These are phyloP conservation scores for Epichloe baconii DNA, from an alignment of 2,329 filamentous ascomycete genomes.

Conservation along the genomic window DNA sequence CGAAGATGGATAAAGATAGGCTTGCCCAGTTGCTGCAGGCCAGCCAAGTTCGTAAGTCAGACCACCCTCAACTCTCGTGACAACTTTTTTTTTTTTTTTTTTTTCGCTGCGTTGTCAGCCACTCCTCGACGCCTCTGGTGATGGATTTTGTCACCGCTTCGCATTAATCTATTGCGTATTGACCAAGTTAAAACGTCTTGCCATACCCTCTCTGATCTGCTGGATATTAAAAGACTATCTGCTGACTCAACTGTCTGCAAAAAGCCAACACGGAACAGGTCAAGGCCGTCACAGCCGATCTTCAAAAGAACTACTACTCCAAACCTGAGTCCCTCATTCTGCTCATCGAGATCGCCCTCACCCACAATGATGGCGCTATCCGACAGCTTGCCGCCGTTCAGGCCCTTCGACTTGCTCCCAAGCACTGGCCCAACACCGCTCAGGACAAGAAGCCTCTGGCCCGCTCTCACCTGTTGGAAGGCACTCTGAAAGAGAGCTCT, in stretches of 20 bases:
- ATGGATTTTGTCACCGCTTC: no score
- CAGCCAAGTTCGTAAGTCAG: conserved; percentile 67
- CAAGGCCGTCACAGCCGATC: conserved; percentile 77
- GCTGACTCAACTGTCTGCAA: conserved; percentile 22
- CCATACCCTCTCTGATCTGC: no score
- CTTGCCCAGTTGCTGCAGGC: conserved; percentile 80
- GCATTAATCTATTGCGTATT: no score
- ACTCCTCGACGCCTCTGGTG: background rate
- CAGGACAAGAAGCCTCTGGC: conserved; percentile 67
- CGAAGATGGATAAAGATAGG: conserved; percentile 43
- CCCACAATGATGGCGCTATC: conserved; percentile 57
- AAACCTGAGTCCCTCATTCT: conserved; percentile 72
- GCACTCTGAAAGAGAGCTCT: conserved; percentile 67
- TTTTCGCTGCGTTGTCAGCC: conserved; percentile 4
- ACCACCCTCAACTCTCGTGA: background rate
- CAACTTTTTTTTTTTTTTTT: background rate
- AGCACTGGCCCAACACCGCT: conserved; percentile 70
- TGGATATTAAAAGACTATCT: background rate
- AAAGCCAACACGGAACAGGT: conserved; percentile 78
- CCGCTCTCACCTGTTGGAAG: conserved; percentile 70
- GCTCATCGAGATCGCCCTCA: conserved; percentile 78
- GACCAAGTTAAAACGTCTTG: no score
- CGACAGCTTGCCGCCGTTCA: conserved; percentile 89
- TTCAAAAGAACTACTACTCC: conserved; percentile 89
- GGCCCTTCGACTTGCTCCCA: conserved; percentile 66